Percentiles rank a stretch among this genome's conserved stretches.
Evolutionary conservation across 257 asterid species (phyloP).

Genomic region (Solanum virginianum): DNA sequence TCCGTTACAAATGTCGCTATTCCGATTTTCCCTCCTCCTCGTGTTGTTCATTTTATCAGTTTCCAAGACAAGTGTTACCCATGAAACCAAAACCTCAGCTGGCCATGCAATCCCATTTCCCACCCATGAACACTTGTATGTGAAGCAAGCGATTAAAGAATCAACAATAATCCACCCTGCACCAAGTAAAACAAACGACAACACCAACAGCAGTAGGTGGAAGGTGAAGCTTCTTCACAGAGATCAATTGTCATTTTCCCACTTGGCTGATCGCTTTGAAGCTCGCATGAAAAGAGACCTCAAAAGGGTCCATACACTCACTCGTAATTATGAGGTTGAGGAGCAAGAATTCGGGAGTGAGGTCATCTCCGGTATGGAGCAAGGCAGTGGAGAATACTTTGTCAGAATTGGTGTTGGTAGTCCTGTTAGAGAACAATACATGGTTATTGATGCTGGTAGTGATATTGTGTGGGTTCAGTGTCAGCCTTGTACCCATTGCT

Average conservation of each 20-base stretch:
- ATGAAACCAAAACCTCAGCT: slow-evolving; percentile 41
- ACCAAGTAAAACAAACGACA: background rate
- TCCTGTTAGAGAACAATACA: slow-evolving; percentile 67
- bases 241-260: slow-evolving; percentile 38
- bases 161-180: slow-evolving; percentile 12
- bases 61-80: slow-evolving; percentile 5
- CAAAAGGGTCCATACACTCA: slow-evolving; percentile 36
- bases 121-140: slow-evolving; percentile 44
- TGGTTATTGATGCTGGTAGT: slow-evolving; percentile 88
- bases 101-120: slow-evolving; percentile 79
- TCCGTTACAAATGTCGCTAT: background rate
- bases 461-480: slow-evolving; percentile 93
- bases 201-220: background rate
- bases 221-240: slow-evolving; percentile 55
- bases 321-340: slow-evolving; percentile 9
- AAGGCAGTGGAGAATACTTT: slow-evolving; percentile 87
- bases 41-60: background rate
- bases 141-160: slow-evolving; percentile 35
- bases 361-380: slow-evolving; percentile 83
- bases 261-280: slow-evolving; percentile 40
- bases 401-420: slow-evolving; percentile 85
- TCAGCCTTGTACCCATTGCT: slow-evolving; percentile 73
- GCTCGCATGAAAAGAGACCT: slow-evolving; percentile 60
- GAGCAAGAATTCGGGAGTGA: slow-evolving; percentile 57
- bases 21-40: slow-evolving; percentile 8